Base-by-base conservation (phyloP, 331 rosid genomes). In the Pyrus hybrid region DNA sequence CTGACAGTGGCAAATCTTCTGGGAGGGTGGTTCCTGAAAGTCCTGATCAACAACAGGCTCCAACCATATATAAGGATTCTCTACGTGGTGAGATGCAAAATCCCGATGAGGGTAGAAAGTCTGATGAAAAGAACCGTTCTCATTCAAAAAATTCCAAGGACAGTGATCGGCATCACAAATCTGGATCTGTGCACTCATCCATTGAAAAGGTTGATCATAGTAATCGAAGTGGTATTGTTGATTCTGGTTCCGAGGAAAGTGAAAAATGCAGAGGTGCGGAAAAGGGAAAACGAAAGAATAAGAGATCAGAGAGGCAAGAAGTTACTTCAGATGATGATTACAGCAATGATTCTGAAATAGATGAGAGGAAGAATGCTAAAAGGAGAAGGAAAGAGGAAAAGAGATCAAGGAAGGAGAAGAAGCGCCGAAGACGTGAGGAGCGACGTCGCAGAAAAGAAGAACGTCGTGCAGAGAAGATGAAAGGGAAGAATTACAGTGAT, bases 331-430 rank as follows among this genome's bases (percentile, higher is more conserved):
- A 87, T 53, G 92, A 88, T 7, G 88, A 83, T 77, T 73, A 79
- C 74, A 95, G 93, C 81, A 23, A 74, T 85, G 96, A 92, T 83
- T 88, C 97, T 80, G 96, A 85, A 73, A 67, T 86, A 67, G 99
- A 93, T 56, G 86, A 75, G 76, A 86, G 91, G 84, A 92, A 88
- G 85, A 96, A 88, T 79, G 83, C 97, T 35, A 92, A 90, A 83
- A 88, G 80, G 90, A 89, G 85, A 84, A 92, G 82, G 84, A 90
- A 88, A 82, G 99, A 95, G 78, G 96, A 92, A 86, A 90, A 85
- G 83, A 91, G 80, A 83, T 74, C 81, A 68, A 85, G 93, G 67
- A 95, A 91, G 82, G 98, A 91, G 91, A 91, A 92, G 87, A 92
- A 80, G 82, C 97, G 97, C 28, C 89, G 79, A 68, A 86, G 78